Percentiles rank a stretch among this genome's conserved stretches.
phyloP scores from a whole-genome alignment of 2,329 filamentous ascomycete species.

The Botrytis deweyae region DNA sequence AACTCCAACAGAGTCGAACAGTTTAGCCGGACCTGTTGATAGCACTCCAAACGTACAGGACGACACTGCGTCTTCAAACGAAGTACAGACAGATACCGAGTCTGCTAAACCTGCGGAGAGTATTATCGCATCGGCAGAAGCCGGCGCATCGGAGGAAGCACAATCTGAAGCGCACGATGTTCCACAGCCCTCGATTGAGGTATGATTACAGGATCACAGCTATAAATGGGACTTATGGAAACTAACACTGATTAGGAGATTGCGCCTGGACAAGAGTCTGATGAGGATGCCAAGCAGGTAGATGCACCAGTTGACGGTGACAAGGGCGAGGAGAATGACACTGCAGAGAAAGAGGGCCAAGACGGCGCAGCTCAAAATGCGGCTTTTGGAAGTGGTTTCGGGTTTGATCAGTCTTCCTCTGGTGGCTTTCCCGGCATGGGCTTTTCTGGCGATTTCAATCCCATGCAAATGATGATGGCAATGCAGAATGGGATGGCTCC shows the following conservation, averaged over 20 bases:
- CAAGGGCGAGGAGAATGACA: slow-evolving; percentile 23
- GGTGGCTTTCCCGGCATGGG: slow-evolving; percentile 48
- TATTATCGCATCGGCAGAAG: slow-evolving; percentile 18
- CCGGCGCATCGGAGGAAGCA: slow-evolving; percentile 23
- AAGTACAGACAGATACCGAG: slow-evolving; percentile 14
- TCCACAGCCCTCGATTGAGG: slow-evolving; percentile 43
- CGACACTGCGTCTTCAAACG: slow-evolving; percentile 19
- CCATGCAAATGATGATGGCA: slow-evolving; percentile 77
- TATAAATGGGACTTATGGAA: neutral
- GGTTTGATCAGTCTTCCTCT: slow-evolving; percentile 43
- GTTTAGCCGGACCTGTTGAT: slow-evolving; percentile 30
- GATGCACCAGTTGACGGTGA: slow-evolving; percentile 26
- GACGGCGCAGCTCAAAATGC: slow-evolving; percentile 24
- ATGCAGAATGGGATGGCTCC: slow-evolving; percentile 67
- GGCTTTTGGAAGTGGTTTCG: slow-evolving; percentile 42
- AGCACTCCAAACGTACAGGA: slow-evolving; percentile 28
- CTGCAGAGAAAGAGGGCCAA: slow-evolving; percentile 26
- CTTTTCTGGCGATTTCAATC: slow-evolving; percentile 61
- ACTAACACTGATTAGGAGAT: slow-evolving; percentile 37
- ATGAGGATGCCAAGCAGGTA: slow-evolving; percentile 27
- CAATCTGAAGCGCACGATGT: slow-evolving; percentile 40
- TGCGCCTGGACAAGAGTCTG: slow-evolving; percentile 38
- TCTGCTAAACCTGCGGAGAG: slow-evolving; percentile 19
- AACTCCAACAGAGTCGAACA: slow-evolving; percentile 20
- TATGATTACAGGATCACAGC: slow-evolving; percentile 27